Evolutionary conservation across 2,329 filamentous ascomycete species (phyloP), one percentile per base, ranked within the genome.

Genomic region (Fusarium acutatum): DNA sequence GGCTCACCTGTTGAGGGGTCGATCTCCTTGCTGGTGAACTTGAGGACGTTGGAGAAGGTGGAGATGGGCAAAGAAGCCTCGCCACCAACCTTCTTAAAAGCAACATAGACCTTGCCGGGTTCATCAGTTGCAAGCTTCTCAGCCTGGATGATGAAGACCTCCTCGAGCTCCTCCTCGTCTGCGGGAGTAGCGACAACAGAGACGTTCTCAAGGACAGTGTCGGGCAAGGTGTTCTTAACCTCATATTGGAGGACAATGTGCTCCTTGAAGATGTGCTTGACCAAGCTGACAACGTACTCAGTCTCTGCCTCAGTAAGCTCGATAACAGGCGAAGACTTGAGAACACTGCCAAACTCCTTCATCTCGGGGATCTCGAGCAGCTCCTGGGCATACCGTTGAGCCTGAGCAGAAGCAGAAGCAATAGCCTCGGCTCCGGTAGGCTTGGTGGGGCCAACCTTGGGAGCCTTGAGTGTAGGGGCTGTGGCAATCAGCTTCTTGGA

Each of bases 201-300:
- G 22, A 97, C 94, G 71, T 97, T 94, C 81, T 97, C 94, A 38
- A 98, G 88, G 34, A 99, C 90, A 22, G 95, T 97, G 69, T 95
- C 94, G 18, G 94, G 92, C 17, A 99, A 88, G 6, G 96, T 99
- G 86, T 99, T 99, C 88, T 97, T 98, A 82, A 99, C 91, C 81
- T 98, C 94, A 83, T 96, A 99, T 81, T 99, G 96, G 61, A 99
- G 86, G 38, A 99, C 96, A 79, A 99, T 87, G 80, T 98, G 94
- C 81, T 97, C 94, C 85, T 97, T 97, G 91, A 98, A 99, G 79
- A 99, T 91, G 81, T 99, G 96, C 87, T 99, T 99, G 83, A 98
- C 90, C 28, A 96, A 92, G 40, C 89, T 91, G 69, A 99, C 96
- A 57, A 98, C 95, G 78, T 99, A 99, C 83, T 99, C 96, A 26